A percentile compares a stretch with the other conserved stretches of the same genome.
phyloP scores from a whole-genome alignment of 2,329 filamentous ascomycete genomes.

The Pestalotiopsis fici region DNA sequence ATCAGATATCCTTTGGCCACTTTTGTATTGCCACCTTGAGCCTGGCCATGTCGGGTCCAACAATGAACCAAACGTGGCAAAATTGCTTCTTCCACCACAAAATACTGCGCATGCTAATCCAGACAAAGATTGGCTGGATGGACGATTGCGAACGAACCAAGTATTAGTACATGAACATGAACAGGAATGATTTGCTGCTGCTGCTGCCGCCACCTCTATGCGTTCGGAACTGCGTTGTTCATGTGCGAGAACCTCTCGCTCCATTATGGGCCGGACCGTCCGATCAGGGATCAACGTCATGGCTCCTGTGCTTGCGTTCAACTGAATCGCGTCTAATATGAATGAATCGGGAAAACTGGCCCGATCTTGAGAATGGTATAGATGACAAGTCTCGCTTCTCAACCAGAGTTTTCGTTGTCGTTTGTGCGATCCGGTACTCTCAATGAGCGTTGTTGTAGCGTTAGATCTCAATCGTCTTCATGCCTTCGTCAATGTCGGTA shows the following conservation, averaged over 20 bases:
- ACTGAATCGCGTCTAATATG: neutral
- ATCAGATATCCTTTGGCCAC: neutral
- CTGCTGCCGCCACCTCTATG: slow-evolving; percentile 10
- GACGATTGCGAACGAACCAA: neutral
- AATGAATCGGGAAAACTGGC: slow-evolving; percentile 6
- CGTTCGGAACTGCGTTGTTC: neutral
- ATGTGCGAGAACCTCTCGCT: neutral
- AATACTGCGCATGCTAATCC: neutral
- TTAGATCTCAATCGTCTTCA: slow-evolving; percentile 66
- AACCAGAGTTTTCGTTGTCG: neutral
- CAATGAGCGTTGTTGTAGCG: neutral
- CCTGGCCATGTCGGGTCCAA: neutral
- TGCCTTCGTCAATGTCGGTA: slow-evolving; percentile 46
- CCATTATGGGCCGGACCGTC: neutral
- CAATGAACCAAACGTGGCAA: neutral
- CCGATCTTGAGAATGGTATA: neutral
- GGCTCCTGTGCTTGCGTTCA: neutral
- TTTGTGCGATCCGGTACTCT: neutral
- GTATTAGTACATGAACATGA: slow-evolving; percentile 31
- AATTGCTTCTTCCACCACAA: neutral
- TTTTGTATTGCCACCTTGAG: neutral
- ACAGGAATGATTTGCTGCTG: slow-evolving; percentile 18
- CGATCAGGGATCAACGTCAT: neutral
- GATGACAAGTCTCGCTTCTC: neutral
- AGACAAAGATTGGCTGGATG: neutral